Base-by-base conservation (phyloP, 257 asterid species). In the Schizonepeta tenuifolia region DNA sequence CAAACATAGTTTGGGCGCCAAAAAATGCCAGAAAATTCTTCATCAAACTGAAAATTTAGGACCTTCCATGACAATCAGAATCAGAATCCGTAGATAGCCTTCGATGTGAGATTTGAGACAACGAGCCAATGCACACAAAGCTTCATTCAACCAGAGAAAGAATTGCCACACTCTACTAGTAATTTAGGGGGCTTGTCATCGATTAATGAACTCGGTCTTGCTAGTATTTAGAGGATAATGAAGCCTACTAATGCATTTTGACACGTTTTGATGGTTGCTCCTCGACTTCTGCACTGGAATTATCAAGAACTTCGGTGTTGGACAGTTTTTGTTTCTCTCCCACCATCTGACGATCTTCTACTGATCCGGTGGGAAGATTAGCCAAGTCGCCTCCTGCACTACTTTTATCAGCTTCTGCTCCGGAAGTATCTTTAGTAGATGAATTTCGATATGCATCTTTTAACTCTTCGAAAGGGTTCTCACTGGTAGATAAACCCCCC, bases 211-310 rank as follows among this genome's bases (percentile, higher is more conserved):
- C n/a, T n/a, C n/a, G n/a, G n/a, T 24, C 61, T 60, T 47, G 63
- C 59, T 68, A 62, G 70, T 67, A 73, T 40, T n/a, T 66, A 44
- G 44, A 68, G 49, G 54, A 73, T 20, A 11, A 73, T 6, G 47
- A 53, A 13, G 35, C 70, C 72, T 86, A 83, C 35, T 70, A 74
- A 12, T 83, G 83, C 78, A 67, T 20, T 69, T 75, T 89, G 53
- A 88, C 74, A 9, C 96, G 96, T 70, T 89, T 89, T 2, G 86
- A 67, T 4, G 86, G 80, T 55, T 87, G 88, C 26, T 75, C 59
- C 49, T 73, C 82, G 13, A 44, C 60, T 74, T 64, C 65, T 33
- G 49, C 81, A 46, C 22, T 82, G 20, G 77, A 57, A 71, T 57
- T 69, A 64, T 60, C 85, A 57, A 12, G 36, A 54, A 56, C 77